Percentiles rank a stretch among this genome's conserved stretches.
Conservation (phyloP, 1,284 basidiomycete species). For the Cutaneotrichosporon sp. region DNA sequence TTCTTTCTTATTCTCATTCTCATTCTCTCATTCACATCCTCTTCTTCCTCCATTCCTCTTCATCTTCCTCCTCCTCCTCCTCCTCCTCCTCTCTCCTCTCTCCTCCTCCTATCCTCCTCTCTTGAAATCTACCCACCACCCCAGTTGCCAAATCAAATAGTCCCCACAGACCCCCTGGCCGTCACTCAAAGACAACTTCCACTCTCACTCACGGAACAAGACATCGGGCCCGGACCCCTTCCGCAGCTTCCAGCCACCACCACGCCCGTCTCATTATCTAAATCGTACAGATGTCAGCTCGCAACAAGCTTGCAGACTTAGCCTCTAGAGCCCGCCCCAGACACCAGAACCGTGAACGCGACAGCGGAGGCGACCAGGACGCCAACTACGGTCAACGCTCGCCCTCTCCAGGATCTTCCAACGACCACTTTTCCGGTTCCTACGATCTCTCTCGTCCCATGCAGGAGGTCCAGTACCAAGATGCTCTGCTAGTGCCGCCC, state of each 20-base stretch:
- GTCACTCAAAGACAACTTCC: not conserved
- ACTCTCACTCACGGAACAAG: not conserved
- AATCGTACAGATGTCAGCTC: constrained; percentile 1
- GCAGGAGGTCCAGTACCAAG: constrained; percentile 33
- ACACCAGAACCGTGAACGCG: constrained; percentile 10
- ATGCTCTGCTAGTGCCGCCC: constrained; percentile 35
- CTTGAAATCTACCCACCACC: no score
- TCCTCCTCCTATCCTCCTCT: not conserved
- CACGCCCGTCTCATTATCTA: not conserved
- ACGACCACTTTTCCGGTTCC: constrained; percentile 11
- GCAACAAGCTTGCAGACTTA: constrained; percentile 13
- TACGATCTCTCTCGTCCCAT: constrained; percentile 23
- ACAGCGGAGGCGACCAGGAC: constrained; percentile 12
- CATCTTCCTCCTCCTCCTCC: not conserved
- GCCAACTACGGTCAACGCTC: constrained; percentile 13
- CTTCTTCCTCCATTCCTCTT: not conserved
- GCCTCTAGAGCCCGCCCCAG: constrained; percentile 16
- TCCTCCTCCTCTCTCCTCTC: not conserved
- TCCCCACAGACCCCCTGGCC: not conserved
- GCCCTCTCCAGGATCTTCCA: constrained; percentile 10
- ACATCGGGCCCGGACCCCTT: not conserved
- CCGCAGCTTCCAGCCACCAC: not conserved
- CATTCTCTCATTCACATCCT: not conserved
- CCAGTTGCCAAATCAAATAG: not conserved
- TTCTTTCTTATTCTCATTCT: not conserved